phyloP scores from a whole-genome alignment of 257 asterid species.

The Lycium barbarum region DNA sequence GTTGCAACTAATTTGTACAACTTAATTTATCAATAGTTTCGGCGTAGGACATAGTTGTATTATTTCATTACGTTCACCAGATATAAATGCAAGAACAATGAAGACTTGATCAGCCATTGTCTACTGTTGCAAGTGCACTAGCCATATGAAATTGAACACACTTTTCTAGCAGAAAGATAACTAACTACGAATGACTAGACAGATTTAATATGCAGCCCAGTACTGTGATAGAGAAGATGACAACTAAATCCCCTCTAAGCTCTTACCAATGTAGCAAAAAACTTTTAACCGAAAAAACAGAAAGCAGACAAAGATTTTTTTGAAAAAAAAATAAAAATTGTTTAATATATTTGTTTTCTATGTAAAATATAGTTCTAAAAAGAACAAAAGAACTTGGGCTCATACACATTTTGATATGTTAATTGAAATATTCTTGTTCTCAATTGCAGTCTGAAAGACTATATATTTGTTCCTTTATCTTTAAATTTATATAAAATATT shows the following conservation, averaged over 20 bases:
- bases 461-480: neutral
- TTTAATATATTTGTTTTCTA: too few species aligned
- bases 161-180: neutral
- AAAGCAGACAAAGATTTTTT: neutral
- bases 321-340: too few species aligned
- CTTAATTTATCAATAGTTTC: neutral
- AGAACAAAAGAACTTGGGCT: neutral
- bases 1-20: constrained; percentile 6
- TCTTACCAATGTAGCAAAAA: neutral
- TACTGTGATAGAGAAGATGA: neutral
- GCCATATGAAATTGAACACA: neutral
- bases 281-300: neutral
- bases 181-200: neutral
- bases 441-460: neutral
- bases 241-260: neutral
- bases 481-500: neutral
- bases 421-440: neutral
- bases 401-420: neutral
- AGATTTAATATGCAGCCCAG: neutral
- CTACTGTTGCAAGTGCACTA: neutral
- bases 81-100: neutral
- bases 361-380: neutral
- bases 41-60: neutral
- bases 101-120: neutral
- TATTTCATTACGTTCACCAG: neutral